phyloP scores from a whole-genome alignment of 176 grass and related monocot genomes.

The Pontederia crassipes region DNA sequence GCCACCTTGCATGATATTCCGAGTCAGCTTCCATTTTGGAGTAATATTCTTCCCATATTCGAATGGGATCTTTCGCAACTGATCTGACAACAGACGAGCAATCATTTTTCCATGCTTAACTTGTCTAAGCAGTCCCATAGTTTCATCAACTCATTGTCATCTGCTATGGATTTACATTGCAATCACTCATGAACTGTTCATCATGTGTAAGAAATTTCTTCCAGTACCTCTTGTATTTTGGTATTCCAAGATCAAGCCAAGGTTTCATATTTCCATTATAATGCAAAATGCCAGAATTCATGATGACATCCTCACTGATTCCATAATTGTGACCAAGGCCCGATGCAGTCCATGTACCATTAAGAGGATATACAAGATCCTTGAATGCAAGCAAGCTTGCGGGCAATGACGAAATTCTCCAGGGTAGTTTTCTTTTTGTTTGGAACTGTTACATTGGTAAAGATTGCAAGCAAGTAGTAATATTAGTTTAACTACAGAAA shows the following conservation, averaged over 20 bases:
- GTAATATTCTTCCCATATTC: no score
- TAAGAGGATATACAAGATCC: constrained; percentile 66
- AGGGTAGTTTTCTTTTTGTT: constrained; percentile 37
- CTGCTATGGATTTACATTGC: constrained; percentile 76
- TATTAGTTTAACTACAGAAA: constrained; percentile 1
- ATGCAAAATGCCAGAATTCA: constrained; percentile 51
- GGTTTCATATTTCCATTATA: constrained; percentile 97
- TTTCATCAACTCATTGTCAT: constrained; percentile 5
- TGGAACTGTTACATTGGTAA: constrained; percentile 39
- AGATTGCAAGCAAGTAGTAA: neutral
- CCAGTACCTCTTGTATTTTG: constrained; percentile 79
- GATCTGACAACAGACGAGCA: no score
- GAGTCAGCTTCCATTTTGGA: no score
- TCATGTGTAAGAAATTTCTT: constrained; percentile 64
- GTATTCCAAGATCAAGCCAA: constrained; percentile 94
- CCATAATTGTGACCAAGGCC: constrained; percentile 75
- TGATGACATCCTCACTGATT: constrained; percentile 32
- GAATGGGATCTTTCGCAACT: no score
- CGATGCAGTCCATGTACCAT: constrained; percentile 52
- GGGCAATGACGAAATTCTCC: constrained; percentile 67
- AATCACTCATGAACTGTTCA: constrained; percentile 81
- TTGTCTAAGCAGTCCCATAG: no score
- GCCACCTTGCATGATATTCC: no score
- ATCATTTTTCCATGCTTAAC: no score
- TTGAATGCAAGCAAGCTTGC: constrained; percentile 78